Conservation (phyloP, 345 rosid species). For the Heritiera fomes region DNA sequence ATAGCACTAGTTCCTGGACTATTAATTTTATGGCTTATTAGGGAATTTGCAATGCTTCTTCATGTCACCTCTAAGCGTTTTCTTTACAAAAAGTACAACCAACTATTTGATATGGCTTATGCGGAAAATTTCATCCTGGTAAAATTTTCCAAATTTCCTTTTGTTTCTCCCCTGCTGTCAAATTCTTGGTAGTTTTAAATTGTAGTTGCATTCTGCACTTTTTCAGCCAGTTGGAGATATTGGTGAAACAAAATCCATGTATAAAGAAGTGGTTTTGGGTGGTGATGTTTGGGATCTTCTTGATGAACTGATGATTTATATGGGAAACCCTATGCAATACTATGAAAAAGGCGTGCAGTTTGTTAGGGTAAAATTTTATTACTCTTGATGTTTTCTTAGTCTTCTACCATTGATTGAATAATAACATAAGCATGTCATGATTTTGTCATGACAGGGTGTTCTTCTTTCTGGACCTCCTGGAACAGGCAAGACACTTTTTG, state of each 20-base stretch:
- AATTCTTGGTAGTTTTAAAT: constrained; percentile 14
- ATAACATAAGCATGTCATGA: constrained; percentile 8
- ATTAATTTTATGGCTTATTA: constrained; percentile 74
- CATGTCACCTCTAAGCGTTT: constrained; percentile 75
- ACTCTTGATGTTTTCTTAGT: constrained; percentile 8
- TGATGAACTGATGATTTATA: constrained; percentile 92
- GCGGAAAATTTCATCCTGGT: constrained; percentile 95
- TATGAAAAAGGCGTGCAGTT: constrained; percentile 81
- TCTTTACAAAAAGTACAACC: constrained; percentile 85
- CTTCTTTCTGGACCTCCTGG: constrained; percentile 99
- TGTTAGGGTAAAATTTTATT: constrained; percentile 71
- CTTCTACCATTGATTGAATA: constrained; percentile 3
- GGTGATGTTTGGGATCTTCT: constrained; percentile 99
- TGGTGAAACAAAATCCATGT: constrained; percentile 84
- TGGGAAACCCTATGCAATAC: constrained; percentile 93
- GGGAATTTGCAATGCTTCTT: constrained; percentile 82
- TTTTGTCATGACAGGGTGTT: constrained; percentile 66
- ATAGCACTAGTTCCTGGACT: constrained; percentile 81
- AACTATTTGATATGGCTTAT: constrained; percentile 86
- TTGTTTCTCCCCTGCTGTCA: background rate
- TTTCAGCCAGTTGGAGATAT: constrained; percentile 91
- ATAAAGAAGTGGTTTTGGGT: constrained; percentile 91
- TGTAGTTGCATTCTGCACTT: constrained; percentile 26
- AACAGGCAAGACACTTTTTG: constrained; percentile 97
- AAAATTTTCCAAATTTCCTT: constrained; percentile 26